Conservation (phyloP, 2,329 filamentous ascomycete species). For the Ilyonectria mors-panacis region DNA sequence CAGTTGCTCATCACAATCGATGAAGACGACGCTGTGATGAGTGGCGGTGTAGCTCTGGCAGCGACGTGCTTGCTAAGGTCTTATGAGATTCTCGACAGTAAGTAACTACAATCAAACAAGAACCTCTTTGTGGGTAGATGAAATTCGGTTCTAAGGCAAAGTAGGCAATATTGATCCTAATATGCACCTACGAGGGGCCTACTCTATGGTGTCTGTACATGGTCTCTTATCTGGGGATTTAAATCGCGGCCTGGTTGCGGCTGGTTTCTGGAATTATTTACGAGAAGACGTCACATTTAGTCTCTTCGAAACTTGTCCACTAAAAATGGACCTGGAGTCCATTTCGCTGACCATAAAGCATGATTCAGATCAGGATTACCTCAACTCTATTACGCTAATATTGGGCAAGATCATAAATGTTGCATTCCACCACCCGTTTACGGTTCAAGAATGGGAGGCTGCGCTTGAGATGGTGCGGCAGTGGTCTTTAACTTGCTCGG, state of each 20-base stretch:
- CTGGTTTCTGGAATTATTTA: constrained; percentile 67
- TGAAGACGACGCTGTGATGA: constrained; percentile 47
- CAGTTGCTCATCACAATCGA: constrained; percentile 56
- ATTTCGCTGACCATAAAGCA: constrained; percentile 38
- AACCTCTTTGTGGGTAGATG: neutral
- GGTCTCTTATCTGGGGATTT: constrained; percentile 40
- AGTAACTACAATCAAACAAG: constrained; percentile 15
- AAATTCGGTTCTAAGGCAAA: neutral
- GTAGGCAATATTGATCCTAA: constrained; percentile 59
- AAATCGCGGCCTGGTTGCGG: constrained; percentile 51
- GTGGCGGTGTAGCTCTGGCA: constrained; percentile 59
- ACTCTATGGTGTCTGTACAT: constrained; percentile 57
- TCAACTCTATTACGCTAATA: constrained; percentile 60
- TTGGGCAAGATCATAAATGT: constrained; percentile 61
- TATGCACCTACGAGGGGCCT: constrained; percentile 62
- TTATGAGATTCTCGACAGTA: constrained; percentile 64
- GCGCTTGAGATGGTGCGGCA: constrained; percentile 40
- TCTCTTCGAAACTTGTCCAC: constrained; percentile 58
- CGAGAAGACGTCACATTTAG: constrained; percentile 69
- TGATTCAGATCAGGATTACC: constrained; percentile 40
- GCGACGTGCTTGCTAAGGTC: constrained; percentile 64
- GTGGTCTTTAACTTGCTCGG: constrained; percentile 54
- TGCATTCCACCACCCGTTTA: constrained; percentile 44
- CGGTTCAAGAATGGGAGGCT: constrained; percentile 37
- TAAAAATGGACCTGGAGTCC: constrained; percentile 57